Evolutionary conservation across 352 stramenopile species (phyloP).

Genomic region (Phytophthora hibernalis): DNA sequence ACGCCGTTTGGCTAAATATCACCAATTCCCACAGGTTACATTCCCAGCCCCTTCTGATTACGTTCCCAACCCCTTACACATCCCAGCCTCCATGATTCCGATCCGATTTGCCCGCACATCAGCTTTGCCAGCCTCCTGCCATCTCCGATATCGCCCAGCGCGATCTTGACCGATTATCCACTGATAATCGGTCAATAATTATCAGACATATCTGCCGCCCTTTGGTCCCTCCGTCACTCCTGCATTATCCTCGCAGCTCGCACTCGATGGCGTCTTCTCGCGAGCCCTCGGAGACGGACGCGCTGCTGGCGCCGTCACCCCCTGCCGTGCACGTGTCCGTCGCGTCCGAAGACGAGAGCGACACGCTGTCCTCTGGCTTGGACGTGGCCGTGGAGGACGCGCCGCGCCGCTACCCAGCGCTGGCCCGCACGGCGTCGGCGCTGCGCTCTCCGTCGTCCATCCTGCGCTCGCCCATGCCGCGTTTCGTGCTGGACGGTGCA

Average conservation of each 20-base stretch:
- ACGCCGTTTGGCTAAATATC: background rate
- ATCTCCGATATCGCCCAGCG: constrained; percentile 2
- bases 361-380: constrained; percentile 25
- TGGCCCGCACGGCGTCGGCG: constrained; percentile 36
- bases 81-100: background rate
- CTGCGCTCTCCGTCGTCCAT: constrained; percentile 47
- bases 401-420: constrained; percentile 15
- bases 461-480: constrained; percentile 44
- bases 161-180: constrained; percentile 5
- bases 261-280: constrained; percentile 37
- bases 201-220: constrained; percentile 18
- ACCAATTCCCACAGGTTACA: background rate
- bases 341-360: constrained; percentile 27
- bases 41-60: background rate
- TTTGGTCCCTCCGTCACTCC: constrained; percentile 2
- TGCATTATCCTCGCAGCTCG: background rate
- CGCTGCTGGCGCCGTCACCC: constrained; percentile 39
- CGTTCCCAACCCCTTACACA: background rate
- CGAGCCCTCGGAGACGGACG: constrained; percentile 52
- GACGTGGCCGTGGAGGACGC: constrained; percentile 28
- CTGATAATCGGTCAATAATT: too few species aligned
- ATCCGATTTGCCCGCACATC: constrained; percentile 9
- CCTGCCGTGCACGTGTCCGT: constrained; percentile 25
- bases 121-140: background rate
- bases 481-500: constrained; percentile 23